phyloP scores from a whole-genome alignment of 2,329 filamentous ascomycete species.

The Ophiostoma sp. region DNA sequence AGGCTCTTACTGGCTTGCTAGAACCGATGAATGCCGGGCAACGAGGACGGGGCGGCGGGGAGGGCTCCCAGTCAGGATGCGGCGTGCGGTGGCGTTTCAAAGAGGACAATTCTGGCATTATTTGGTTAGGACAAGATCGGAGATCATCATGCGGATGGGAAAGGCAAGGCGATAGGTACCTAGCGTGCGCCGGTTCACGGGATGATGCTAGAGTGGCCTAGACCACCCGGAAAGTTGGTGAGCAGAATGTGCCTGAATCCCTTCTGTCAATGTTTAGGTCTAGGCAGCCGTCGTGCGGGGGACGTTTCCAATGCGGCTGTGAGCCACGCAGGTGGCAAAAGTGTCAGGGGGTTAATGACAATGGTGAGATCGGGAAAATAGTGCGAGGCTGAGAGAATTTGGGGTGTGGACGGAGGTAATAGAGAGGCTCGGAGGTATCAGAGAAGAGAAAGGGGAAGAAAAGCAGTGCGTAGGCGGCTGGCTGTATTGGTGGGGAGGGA shows the following conservation, averaged over 20 bases:
- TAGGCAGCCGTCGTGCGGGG: slow-evolving; percentile 17
- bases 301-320: background rate
- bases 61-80: slow-evolving; percentile 8
- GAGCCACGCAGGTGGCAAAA: slow-evolving; percentile 6
- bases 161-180: background rate
- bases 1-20: background rate
- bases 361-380: background rate
- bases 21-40: background rate
- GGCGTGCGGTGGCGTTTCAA: background rate
- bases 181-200: slow-evolving; percentile 9
- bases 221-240: background rate
- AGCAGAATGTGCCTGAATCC: background rate
- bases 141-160: background rate
- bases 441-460: background rate
- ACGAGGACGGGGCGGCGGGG: background rate
- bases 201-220: slow-evolving; percentile 8
- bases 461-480: background rate
- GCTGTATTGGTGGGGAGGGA: background rate
- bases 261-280: background rate
- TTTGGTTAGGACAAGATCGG: background rate
- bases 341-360: background rate
- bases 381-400: background rate
- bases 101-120: background rate
- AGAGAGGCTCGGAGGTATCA: background rate
- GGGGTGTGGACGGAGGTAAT: background rate